Conservation (phyloP, 306 rosid genomes). For the Lathyrus sativus region DNA sequence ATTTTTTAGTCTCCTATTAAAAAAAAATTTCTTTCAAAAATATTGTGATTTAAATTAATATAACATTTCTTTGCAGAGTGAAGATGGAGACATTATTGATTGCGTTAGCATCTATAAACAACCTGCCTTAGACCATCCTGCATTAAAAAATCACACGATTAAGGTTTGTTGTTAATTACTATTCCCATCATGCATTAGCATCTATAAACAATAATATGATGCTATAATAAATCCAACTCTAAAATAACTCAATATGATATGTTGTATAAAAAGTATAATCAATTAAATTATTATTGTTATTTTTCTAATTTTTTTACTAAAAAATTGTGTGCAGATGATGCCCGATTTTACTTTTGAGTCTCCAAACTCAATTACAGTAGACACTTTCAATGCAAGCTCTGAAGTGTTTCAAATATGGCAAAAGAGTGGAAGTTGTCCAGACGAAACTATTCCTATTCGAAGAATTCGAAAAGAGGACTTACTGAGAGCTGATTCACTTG, state of each 20-base stretch:
- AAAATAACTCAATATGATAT: background rate
- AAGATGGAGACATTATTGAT: constrained; percentile 62
- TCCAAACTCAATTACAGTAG: constrained; percentile 3
- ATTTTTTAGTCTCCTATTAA: too few species aligned
- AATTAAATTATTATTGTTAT: background rate
- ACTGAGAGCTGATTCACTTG: constrained; percentile 42
- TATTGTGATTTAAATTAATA: background rate
- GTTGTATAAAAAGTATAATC: background rate
- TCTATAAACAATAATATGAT: too few species aligned
- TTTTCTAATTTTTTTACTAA: background rate
- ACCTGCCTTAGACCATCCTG: constrained; percentile 58
- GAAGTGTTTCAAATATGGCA: constrained; percentile 57
- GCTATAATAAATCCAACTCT: background rate
- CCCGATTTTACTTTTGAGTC: constrained; percentile 39
- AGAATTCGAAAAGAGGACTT: constrained; percentile 53
- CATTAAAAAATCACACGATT: constrained; percentile 46
- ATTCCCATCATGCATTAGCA: too few species aligned
- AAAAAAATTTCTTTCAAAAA: too few species aligned
- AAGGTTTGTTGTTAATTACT: background rate
- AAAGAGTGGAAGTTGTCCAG: constrained; percentile 66
- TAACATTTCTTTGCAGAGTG: constrained; percentile 36
- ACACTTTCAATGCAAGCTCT: background rate
- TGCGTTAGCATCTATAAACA: constrained; percentile 56
- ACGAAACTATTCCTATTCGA: constrained; percentile 65
- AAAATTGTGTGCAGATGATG: constrained; percentile 40